Evolutionary conservation across 225 moss, liverwort and hornwort genomes (phyloP).

Genomic region (Polytrichum commune): DNA sequence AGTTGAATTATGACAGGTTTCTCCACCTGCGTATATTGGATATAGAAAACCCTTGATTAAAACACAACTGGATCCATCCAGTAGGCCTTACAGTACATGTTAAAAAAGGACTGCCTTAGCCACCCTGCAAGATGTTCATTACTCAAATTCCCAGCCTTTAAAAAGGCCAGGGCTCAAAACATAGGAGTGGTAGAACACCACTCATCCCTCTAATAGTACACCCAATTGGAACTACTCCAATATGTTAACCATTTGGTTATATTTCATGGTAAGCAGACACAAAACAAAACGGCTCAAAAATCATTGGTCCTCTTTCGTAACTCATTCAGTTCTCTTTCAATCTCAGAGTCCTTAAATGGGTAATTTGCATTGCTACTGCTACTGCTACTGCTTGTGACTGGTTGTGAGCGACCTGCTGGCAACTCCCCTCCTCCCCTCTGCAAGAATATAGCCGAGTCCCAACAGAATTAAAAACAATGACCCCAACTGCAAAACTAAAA

Average conservation of each 20-base stretch:
- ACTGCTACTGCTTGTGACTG: conserved; percentile 55
- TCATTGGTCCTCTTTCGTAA: conserved; percentile 61
- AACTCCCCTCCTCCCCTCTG: conserved; percentile 82
- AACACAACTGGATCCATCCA: too few species aligned
- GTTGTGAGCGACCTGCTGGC: conserved; percentile 84
- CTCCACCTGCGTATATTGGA: too few species aligned
- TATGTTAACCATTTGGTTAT: not conserved
- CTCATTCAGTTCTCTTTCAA: conserved; percentile 68
- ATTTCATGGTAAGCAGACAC: not conserved
- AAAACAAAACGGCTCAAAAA: conserved; percentile 25
- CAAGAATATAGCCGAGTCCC: not conserved
- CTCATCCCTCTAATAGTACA: not conserved
- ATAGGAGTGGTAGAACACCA: conserved; percentile 1
- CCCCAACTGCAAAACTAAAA: too few species aligned
- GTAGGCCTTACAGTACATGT: not conserved
- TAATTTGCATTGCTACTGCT: conserved; percentile 36
- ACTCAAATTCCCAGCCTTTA: not conserved
- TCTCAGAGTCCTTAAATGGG: conserved; percentile 67
- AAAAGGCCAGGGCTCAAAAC: not conserved
- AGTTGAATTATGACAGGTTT: too few species aligned
- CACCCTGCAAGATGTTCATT: not conserved
- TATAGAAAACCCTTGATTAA: too few species aligned
- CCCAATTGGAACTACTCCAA: not conserved
- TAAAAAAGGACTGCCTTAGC: not conserved
- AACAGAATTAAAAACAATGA: too few species aligned